Base-by-base conservation (phyloP, 2,329 filamentous ascomycete species). In the Thielaviopsis musarum region DNA sequence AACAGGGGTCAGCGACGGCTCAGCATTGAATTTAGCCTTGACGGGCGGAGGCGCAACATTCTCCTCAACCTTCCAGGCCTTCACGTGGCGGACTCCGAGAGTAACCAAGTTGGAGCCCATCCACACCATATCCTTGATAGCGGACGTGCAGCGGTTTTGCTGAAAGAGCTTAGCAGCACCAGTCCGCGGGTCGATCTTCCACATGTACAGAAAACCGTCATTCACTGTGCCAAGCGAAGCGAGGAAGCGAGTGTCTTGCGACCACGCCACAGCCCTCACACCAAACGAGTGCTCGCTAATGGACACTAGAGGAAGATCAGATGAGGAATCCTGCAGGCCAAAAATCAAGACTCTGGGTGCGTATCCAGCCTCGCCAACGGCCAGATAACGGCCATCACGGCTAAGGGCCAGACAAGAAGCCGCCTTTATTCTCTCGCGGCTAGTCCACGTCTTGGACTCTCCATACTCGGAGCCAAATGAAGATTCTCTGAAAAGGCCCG, bases 291-390 rank as follows among this genome's bases (percentile, higher is more conserved):
- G 93, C 67, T 98, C 93, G 59, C 82, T 87, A 59, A 98, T 81
- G 41, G 87, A 88, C 2, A 90, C 87, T 6, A 96, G 76, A 2
- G 93, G 93, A 0, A 79, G 79, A 66, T 97, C 91, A 2, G 84
- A 85, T 1, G 88, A 87, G 41, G 79, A 79, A 66, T 95, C 90
- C 65, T 87, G 81, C 5, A 93, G 83, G 34, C 83, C 89, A 71
- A 95, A 98, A 59, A 98, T 84, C 60, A 97, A 76, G 22, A 98
- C 89, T 58, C 93, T 81, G 5, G 93, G 93, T 58, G 85, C 87
- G 70, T 97, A 96, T 22, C 93, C 93, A 3, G 91, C 95, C 79
- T 98, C 93, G 66, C 93, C 93, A 2, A 97, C 87, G 9, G 91
- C 93, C 57, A 98, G 76, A 68, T 87, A 94, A 65, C 82, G 86